These are phyloP conservation scores for Blastobotrys indianensis DNA, from an alignment of 1,139 yeast species.

Conservation along the genomic window DNA sequence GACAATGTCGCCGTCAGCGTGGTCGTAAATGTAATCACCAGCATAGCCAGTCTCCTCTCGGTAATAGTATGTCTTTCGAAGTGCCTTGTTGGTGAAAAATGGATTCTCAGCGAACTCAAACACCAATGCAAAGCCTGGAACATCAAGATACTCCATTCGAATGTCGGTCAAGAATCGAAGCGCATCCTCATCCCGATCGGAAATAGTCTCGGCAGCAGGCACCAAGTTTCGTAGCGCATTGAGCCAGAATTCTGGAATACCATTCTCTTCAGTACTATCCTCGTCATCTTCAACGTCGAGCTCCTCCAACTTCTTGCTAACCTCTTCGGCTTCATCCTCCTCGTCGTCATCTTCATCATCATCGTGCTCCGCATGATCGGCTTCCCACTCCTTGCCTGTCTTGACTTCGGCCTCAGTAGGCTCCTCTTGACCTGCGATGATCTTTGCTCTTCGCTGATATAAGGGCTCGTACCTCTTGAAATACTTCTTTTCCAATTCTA, in stretches of 20 bases:
- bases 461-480: constrained; percentile 70
- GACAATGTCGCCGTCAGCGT: constrained; percentile 86
- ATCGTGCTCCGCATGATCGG: constrained; percentile 40
- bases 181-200: constrained; percentile 87
- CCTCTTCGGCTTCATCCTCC: constrained; percentile 38
- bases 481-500: constrained; percentile 80
- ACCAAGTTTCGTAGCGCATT: constrained; percentile 87
- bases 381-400: constrained; percentile 63
- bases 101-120: constrained; percentile 77
- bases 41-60: constrained; percentile 92
- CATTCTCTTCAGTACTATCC: constrained; percentile 44
- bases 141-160: constrained; percentile 71
- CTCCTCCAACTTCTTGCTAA: constrained; percentile 41
- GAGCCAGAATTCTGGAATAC: constrained; percentile 95
- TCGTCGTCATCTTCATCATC: constrained; percentile 46
- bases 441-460: constrained; percentile 64
- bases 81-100: constrained; percentile 63
- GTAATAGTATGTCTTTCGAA: constrained; percentile 86
- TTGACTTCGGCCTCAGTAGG: constrained; percentile 76
- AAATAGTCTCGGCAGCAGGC: constrained; percentile 75
- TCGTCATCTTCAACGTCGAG: constrained; percentile 39
- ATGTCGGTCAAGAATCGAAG: constrained; percentile 63
- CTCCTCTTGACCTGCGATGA: constrained; percentile 66
- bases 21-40: constrained; percentile 95
- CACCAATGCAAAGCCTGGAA: constrained; percentile 85